These are phyloP conservation scores for Termitomyces sp. DNA, from an alignment of 768 basidiomycete genomes.

Conservation along the genomic window DNA sequence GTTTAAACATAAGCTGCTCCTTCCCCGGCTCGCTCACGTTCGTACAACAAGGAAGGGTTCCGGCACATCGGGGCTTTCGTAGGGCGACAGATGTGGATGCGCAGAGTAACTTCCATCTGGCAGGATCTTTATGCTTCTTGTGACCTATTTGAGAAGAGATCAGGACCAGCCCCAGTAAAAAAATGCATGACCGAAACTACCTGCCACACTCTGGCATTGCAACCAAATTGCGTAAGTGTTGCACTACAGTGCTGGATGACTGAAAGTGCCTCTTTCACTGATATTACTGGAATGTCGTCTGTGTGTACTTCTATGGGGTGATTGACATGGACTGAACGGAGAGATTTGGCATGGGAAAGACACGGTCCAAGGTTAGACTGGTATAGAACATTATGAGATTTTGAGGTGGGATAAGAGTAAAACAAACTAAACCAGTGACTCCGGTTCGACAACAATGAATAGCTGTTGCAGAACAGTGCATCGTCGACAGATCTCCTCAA, in stretches of 20 bases:
- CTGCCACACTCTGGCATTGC: conserved; percentile 67
- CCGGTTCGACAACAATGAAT: conserved; percentile 52
- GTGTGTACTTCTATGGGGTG: conserved; percentile 30
- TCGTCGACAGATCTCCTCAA: conserved; percentile 48
- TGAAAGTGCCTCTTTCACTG: conserved; percentile 29
- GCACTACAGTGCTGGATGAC: conserved; percentile 47
- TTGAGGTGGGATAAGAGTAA: background rate
- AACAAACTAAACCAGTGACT: conserved; percentile 34
- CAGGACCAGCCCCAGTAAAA: background rate
- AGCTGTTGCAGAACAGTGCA: conserved; percentile 57
- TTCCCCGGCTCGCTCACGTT: conserved; percentile 27
- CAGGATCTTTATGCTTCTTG: conserved; percentile 29
- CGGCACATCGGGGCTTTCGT: conserved; percentile 63
- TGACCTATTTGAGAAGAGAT: conserved; percentile 33
- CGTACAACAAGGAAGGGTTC: conserved; percentile 69
- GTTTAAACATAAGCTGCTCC: background rate
- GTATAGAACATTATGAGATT: background rate
- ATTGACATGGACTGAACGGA: conserved; percentile 61
- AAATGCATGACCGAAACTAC: conserved; percentile 24
- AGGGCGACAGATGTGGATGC: conserved; percentile 38
- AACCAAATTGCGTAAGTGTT: conserved; percentile 58
- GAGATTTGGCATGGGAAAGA: conserved; percentile 38
- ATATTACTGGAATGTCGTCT: conserved; percentile 26
- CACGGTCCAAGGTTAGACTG: conserved; percentile 36
- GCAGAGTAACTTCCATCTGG: conserved; percentile 33